phyloP scores from a whole-genome alignment of 2,329 filamentous ascomycete genomes.

The Ophiostoma tasmaniense region DNA sequence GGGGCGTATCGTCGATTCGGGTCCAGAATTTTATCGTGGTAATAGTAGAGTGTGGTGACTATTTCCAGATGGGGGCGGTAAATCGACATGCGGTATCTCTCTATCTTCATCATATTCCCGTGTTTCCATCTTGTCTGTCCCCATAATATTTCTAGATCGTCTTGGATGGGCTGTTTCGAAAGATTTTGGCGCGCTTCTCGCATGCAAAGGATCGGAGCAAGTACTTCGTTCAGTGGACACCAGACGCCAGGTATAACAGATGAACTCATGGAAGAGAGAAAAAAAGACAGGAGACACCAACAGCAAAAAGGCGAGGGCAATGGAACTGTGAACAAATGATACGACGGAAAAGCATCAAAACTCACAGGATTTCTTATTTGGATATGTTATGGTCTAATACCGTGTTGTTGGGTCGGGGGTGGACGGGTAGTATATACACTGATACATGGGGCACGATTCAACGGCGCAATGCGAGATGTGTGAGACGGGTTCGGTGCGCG shows the following conservation, averaged over 20 bases:
- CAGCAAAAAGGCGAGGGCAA: not conserved
- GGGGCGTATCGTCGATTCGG: not conserved
- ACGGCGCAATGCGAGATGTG: not conserved
- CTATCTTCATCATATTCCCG: not conserved
- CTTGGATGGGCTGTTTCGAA: not conserved
- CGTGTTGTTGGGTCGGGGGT: slow-evolving; percentile 4
- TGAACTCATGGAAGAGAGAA: not conserved
- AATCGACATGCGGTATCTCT: not conserved
- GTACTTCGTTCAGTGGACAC: no score
- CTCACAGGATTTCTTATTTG: not conserved
- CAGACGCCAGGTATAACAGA: not conserved
- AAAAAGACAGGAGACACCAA: not conserved
- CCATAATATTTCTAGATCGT: not conserved
- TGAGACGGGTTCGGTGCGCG: not conserved
- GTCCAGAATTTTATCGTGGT: not conserved
- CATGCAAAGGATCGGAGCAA: not conserved
- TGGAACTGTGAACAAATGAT: not conserved
- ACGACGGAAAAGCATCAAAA: not conserved
- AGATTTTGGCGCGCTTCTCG: not conserved
- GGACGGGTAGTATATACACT: slow-evolving; percentile 4
- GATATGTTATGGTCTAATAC: not conserved
- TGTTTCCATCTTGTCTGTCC: not conserved
- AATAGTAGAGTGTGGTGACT: not conserved
- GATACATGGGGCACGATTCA: not conserved
- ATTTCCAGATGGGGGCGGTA: not conserved